phyloP scores from a whole-genome alignment of 176 grass and related monocot species.

The Cenchrus americanus region DNA sequence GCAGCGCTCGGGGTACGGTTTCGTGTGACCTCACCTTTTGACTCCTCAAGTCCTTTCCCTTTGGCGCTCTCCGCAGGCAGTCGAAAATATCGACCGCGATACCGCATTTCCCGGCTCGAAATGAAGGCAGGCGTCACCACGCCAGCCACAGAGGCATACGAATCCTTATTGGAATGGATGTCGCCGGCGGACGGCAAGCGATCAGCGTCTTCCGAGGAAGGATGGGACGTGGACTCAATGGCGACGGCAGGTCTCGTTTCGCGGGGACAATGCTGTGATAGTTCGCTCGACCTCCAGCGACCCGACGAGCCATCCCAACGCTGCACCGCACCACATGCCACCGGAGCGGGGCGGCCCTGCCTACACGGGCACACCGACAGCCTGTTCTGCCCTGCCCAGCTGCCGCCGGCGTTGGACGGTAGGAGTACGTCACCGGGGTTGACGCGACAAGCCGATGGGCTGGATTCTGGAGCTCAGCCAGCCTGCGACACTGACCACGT shows the following conservation, averaged over 20 bases:
- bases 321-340: constrained; percentile 2
- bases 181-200: not conserved
- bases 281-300: not conserved
- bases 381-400: too few relatives aligned
- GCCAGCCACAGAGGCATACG: too few relatives aligned
- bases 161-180: constrained; percentile 7
- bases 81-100: too few relatives aligned
- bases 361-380: not conserved
- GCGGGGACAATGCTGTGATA: not conserved
- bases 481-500: too few relatives aligned
- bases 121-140: too few relatives aligned
- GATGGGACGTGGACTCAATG: not conserved
- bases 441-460: constrained; percentile 35
- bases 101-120: not conserved
- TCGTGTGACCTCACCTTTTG: not conserved
- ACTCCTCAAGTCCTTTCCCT: not conserved
- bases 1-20: not conserved
- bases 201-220: not conserved
- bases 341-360: not conserved
- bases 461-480: not conserved
- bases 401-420: not conserved
- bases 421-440: not conserved
- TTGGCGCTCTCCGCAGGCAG: too few relatives aligned
- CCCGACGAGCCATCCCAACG: too few relatives aligned
- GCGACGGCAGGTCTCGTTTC: not conserved